Base-by-base conservation (phyloP, 2,329 filamentous ascomycete species). In the Beauveria scarabaeidicola region DNA sequence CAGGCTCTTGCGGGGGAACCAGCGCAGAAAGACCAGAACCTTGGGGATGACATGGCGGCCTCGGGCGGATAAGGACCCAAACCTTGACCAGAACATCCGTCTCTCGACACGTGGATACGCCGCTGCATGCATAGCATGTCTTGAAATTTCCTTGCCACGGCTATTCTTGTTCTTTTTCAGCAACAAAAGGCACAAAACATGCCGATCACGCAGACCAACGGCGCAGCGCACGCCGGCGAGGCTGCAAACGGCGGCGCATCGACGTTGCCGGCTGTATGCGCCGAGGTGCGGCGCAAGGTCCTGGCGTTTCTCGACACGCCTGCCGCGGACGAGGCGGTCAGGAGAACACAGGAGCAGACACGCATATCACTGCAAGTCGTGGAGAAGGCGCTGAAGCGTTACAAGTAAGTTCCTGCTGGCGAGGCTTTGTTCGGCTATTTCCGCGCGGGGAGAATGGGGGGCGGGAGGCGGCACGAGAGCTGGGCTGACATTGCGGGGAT, bases 291-390 rank as follows among this genome's bases (percentile, higher is more conserved):
- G 55, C 55, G 60, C 55, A 59, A 61, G 44, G 60, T 61, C n/a
- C 44, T 59, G 40, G 60, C 55, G 11, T 61, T 61, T 27, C 55
- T 61, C 17, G 51, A 61, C 43, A 32, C 32, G n/a, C 54, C 55
- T 21, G 43, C 55, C 10, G 32, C 57, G 10, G 60, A 61, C 51
- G 50, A 54, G 44, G 27, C 60, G 23, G 46, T 25, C 2, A 23
- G 32, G 46, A 40, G 38, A 19, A 61, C 60, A 46, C 92, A 97
- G 74, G 74, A 77, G 60, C 91, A 94, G 77, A 88, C 89, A 50
- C 82, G 84, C 62, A 77, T 83, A 57, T 87, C 91, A 25, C 79
- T 96, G 68, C 79, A 74, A 23, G 85, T 96, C 23, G 85, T 97
- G 61, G 81, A 84, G 62, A 82, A 90, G 67, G 90, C 92, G 15